Evolutionary conservation across 1,284 basidiomycete genomes (phyloP).

Genomic region (Apiotrichum gracile): DNA sequence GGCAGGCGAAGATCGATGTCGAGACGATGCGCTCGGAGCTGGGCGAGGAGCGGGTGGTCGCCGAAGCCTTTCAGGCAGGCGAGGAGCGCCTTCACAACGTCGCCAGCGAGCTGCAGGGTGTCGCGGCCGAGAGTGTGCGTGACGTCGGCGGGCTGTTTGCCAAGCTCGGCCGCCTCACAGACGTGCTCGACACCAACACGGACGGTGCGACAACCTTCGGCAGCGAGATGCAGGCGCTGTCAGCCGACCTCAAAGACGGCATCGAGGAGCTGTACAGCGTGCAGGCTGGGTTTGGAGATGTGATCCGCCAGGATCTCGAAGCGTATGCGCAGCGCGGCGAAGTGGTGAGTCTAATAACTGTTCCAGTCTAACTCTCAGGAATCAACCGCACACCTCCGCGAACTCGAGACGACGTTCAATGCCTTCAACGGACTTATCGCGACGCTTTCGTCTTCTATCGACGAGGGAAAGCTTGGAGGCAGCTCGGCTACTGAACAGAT

Average conservation of each 20-base stretch:
- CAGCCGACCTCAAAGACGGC: constrained; percentile 60
- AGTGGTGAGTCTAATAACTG: constrained; percentile 22
- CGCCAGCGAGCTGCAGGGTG: constrained; percentile 62
- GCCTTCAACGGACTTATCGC: constrained; percentile 60
- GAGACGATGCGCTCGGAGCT: constrained; percentile 55
- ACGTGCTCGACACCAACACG: constrained; percentile 61
- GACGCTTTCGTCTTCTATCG: constrained; percentile 56
- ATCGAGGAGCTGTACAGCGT: constrained; percentile 53
- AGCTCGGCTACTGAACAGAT: constrained; percentile 52
- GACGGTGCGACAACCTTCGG: constrained; percentile 61
- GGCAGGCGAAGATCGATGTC: constrained; percentile 57
- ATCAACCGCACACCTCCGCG: constrained; percentile 24
- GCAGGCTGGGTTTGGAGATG: constrained; percentile 42
- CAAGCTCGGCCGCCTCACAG: constrained; percentile 76
- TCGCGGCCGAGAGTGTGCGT: constrained; percentile 61
- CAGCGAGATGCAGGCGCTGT: constrained; percentile 54
- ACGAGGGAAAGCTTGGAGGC: constrained; percentile 53
- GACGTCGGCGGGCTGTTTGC: constrained; percentile 72
- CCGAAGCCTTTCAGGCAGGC: constrained; percentile 68
- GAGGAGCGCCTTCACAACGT: constrained; percentile 66
- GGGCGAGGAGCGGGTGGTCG: constrained; percentile 69
- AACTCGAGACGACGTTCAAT: constrained; percentile 50
- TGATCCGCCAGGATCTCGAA: constrained; percentile 56
- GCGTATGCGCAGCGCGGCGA: constrained; percentile 57
- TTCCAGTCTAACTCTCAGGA: constrained; percentile 5